A percentile compares a stretch with the other conserved stretches of the same genome.
Evolutionary conservation across 352 stramenopile genomes (phyloP).

Genomic region (Globisporangium apiculatum): DNA sequence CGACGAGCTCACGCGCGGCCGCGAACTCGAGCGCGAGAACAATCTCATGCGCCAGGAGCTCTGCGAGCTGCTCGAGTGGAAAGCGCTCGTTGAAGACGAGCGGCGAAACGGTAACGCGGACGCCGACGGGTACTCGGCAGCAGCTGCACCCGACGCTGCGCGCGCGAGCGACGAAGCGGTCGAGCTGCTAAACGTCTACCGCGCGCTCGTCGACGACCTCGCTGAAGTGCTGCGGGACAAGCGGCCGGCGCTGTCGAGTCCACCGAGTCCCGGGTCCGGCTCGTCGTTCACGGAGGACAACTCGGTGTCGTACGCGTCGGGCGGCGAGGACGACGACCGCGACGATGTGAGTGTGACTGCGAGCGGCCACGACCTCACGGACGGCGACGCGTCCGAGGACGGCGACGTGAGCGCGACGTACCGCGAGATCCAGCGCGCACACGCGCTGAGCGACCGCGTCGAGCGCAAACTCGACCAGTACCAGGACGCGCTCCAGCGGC

Average conservation of each 20-base stretch:
- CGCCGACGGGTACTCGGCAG: constrained; percentile 10
- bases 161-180: constrained; percentile 32
- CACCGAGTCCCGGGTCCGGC: constrained; percentile 42
- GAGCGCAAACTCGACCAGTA: constrained; percentile 64
- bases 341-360: constrained; percentile 18
- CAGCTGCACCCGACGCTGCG: constrained; percentile 1
- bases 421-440: constrained; percentile 58
- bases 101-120: constrained; percentile 24
- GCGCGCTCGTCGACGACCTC: constrained; percentile 54
- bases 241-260: constrained; percentile 29
- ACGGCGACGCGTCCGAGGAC: constrained; percentile 26
- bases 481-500: constrained; percentile 59
- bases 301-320: constrained; percentile 54
- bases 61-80: constrained; percentile 70
- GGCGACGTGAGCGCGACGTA: constrained; percentile 27
- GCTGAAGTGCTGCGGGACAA: constrained; percentile 51
- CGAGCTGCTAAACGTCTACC: constrained; percentile 64
- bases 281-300: constrained; percentile 65
- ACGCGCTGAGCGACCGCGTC: constrained; percentile 47
- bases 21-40: constrained; percentile 63
- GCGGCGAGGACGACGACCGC: constrained; percentile 20
- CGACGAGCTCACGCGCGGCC: constrained; percentile 28
- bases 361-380: constrained; percentile 31
- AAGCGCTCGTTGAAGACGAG: constrained; percentile 49
- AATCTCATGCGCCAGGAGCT: constrained; percentile 59